These are phyloP conservation scores for Ophiocordyceps camponoti-saundersi DNA, from an alignment of 2,329 filamentous ascomycete genomes.

Conservation along the genomic window DNA sequence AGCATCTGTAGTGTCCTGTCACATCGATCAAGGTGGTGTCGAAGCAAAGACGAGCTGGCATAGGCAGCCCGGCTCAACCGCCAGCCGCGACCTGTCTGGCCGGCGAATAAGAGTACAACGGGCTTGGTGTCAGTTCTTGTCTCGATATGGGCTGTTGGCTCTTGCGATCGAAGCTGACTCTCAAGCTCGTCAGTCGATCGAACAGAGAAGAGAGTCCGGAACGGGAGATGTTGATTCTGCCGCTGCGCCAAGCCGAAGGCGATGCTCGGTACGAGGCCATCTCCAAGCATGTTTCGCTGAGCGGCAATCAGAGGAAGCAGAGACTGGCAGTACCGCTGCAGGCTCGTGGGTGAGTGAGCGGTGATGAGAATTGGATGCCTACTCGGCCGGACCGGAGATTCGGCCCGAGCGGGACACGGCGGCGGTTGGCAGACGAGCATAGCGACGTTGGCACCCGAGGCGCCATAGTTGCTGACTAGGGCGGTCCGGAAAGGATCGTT, in stretches of 20 bases:
- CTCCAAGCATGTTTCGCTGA: neutral
- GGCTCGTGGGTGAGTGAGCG: neutral
- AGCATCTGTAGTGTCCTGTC: constrained; percentile 9
- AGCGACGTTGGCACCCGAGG: constrained; percentile 16
- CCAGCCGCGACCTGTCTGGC: neutral
- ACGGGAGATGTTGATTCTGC: neutral
- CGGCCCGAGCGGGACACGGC: neutral
- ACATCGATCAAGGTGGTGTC: constrained; percentile 16
- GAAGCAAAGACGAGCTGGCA: constrained; percentile 1
- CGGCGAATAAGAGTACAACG: constrained; percentile 1
- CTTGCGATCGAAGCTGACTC: neutral
- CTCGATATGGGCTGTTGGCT: neutral
- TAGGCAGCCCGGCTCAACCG: neutral
- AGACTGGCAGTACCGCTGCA: neutral
- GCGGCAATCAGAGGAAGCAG: neutral
- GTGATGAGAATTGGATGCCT: neutral
- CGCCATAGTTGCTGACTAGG: constrained; percentile 18
- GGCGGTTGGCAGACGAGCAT: neutral
- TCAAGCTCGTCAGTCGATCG: neutral
- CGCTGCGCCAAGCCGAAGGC: neutral
- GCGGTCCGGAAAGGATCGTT: constrained; percentile 6
- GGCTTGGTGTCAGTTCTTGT: neutral
- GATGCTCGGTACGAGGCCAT: neutral
- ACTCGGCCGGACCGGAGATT: neutral
- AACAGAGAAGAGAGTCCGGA: neutral